These are phyloP conservation scores for Neofusicoccum sp. DNA, from an alignment of 2,329 filamentous ascomycete species.

Conservation along the genomic window DNA sequence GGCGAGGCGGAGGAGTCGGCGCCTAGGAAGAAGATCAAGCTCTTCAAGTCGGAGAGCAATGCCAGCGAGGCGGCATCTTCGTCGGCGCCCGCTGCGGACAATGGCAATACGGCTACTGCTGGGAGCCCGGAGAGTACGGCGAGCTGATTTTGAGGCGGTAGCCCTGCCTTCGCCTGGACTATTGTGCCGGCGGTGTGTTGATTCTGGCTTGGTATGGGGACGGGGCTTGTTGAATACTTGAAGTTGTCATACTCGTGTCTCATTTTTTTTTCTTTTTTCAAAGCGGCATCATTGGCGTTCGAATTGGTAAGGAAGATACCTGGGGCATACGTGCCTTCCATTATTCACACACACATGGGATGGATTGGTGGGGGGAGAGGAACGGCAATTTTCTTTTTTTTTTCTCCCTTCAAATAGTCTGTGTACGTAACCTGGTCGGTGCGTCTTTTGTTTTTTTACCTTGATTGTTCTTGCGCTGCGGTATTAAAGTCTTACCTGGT, in stretches of 20 bases:
- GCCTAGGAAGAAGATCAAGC: slow-evolving; percentile 40
- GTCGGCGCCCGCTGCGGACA: neutral
- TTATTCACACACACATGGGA: neutral
- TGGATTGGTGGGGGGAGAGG: neutral
- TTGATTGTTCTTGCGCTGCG: too few species aligned
- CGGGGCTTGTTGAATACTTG: too few species aligned
- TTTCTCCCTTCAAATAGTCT: too few species aligned
- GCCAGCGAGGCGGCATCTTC: neutral
- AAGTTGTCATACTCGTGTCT: neutral
- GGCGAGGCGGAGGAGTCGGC: slow-evolving; percentile 27
- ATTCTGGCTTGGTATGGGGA: too few species aligned
- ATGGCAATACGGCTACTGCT: neutral
- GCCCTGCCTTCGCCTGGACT: too few species aligned
- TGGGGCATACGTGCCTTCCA: too few species aligned
- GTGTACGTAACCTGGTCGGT: too few species aligned
- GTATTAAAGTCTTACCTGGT: too few species aligned
- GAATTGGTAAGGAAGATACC: too few species aligned
- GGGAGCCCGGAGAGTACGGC: slow-evolving; percentile 9
- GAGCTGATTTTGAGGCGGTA: neutral
- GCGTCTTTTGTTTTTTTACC: too few species aligned
- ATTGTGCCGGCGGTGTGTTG: too few species aligned
- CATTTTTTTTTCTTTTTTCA: neutral
- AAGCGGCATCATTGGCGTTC: slow-evolving; percentile 14
- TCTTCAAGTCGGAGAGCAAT: slow-evolving; percentile 20
- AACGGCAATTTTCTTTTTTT: too few species aligned